Conservation (phyloP, 2,329 filamentous ascomycete species). For the Xylariales sp. region DNA sequence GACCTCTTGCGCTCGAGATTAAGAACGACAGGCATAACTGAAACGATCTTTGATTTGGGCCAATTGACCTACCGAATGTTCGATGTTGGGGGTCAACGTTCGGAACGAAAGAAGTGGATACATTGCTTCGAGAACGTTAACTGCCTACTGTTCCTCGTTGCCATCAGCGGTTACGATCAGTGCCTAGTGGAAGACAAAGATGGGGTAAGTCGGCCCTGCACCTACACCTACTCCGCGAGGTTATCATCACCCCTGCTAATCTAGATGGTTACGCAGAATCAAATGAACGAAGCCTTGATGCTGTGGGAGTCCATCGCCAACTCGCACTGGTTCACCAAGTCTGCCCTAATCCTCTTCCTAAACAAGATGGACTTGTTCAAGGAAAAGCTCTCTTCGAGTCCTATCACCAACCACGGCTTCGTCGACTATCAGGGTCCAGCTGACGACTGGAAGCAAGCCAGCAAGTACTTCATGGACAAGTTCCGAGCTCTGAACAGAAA, state of each 20-base stretch:
- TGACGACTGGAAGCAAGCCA: constrained; percentile 68
- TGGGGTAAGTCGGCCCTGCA: constrained; percentile 61
- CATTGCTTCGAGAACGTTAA: constrained; percentile 95
- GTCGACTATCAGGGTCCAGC: constrained; percentile 72
- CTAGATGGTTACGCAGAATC: constrained; percentile 55
- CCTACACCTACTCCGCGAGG: no score
- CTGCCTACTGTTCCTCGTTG: constrained; percentile 86
- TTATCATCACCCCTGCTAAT: no score
- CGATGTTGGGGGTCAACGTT: constrained; percentile 87
- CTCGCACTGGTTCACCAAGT: constrained; percentile 81
- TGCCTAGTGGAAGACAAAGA: constrained; percentile 95
- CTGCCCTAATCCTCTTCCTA: constrained; percentile 76
- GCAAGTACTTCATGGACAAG: constrained; percentile 78
- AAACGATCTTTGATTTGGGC: constrained; percentile 88
- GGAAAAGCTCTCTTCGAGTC: constrained; percentile 66
- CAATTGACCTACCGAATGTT: constrained; percentile 96
- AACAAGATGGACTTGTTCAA: constrained; percentile 88
- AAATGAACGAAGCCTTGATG: constrained; percentile 89
- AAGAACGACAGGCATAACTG: constrained; percentile 91
- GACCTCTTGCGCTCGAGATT: constrained; percentile 88
- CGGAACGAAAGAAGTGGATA: constrained; percentile 96
- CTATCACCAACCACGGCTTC: constrained; percentile 70
- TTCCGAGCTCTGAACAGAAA: constrained; percentile 73
- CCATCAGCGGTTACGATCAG: constrained; percentile 95
- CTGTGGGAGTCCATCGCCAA: constrained; percentile 83